phyloP scores from a whole-genome alignment of 495 filamentous ascomycete species.

The Penicillium paxilli region DNA sequence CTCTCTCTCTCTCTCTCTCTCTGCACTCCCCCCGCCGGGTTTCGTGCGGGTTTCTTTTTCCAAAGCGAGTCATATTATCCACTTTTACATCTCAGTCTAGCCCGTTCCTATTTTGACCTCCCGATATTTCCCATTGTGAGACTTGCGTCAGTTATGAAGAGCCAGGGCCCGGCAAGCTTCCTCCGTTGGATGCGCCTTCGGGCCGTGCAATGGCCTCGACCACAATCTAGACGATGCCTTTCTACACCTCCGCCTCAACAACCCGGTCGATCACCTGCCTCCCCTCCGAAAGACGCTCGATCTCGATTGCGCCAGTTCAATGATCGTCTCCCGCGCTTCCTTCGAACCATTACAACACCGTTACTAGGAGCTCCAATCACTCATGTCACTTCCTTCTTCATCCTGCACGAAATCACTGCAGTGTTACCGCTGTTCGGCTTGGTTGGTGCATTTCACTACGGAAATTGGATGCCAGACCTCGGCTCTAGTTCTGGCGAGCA shows the following conservation, averaged over 20 bases:
- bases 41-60: slow-evolving; percentile 4
- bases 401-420: slow-evolving; percentile 91
- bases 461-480: slow-evolving; percentile 59
- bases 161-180: slow-evolving; percentile 11
- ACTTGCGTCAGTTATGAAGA: slow-evolving; percentile 7
- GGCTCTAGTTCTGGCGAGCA: slow-evolving; percentile 49
- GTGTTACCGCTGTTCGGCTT: slow-evolving; percentile 76
- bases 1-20: no score
- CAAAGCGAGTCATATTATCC: slow-evolving; percentile 13
- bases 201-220: slow-evolving; percentile 5
- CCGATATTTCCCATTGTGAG: not conserved
- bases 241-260: slow-evolving; percentile 28
- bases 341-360: slow-evolving; percentile 65
- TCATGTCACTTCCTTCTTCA: slow-evolving; percentile 81
- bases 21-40: not conserved
- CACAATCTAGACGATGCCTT: slow-evolving; percentile 19
- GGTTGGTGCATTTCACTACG: slow-evolving; percentile 74
- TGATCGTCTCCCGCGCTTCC: slow-evolving; percentile 55
- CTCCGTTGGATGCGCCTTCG: slow-evolving; percentile 18
- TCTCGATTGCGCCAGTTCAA: slow-evolving; percentile 60
- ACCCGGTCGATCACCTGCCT: slow-evolving; percentile 9
- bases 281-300: slow-evolving; percentile 29
- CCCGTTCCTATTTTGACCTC: slow-evolving; percentile 6
- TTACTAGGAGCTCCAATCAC: slow-evolving; percentile 75
- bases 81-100: not conserved